Base-by-base conservation (phyloP, 495 filamentous ascomycete genomes). In the Penicillium manginii region DNA sequence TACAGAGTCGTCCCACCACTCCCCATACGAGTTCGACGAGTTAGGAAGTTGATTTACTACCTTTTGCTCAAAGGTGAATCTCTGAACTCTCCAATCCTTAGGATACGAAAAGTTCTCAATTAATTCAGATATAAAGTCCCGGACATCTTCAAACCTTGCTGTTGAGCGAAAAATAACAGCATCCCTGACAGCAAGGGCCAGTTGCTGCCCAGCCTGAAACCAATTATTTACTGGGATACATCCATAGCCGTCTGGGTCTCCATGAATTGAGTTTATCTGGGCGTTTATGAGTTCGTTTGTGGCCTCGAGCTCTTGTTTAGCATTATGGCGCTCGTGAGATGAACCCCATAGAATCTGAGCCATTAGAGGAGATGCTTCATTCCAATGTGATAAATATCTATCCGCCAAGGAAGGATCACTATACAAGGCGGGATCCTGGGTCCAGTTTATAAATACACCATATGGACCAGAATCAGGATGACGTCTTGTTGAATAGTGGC, bases 151-250 rank as follows among this genome's bases (percentile, higher is more conserved):
- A 42, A 42, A 42, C 14, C 39, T 42, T 42, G 39, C 39, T 17
- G 39, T 42, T 8, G 39, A 42, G 39, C 39, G 39, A n/a, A 42
- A 42, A 42, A 4, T 8, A 4, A 42, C 39, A 42, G 39, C 39
- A 42, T 42, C 39, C n/a, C 14, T 7, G 6, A n/a, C 14, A n/a
- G 39, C 39, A n/a, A 42, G 39, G 14, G 39, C 39, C 4, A 42
- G 39, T 42, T 42, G 39, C 39, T 42, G 6, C 39, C 39, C 39
- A n/a, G 39, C 39, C 39, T 42, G 39, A 42, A 42, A 42, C 39
- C 39, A 42, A 42, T 42, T 42, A 5, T 42, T 14, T 7, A 42
- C 39, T 15, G 39, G 39, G 15, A 42, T 42, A 17, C 14, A 8
- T 42, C 39, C 39, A 7, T 42, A 14, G 7, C 7, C 39, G 4